phyloP scores from a whole-genome alignment of 1,284 basidiomycete species.

The Vanrija humicola region DNA sequence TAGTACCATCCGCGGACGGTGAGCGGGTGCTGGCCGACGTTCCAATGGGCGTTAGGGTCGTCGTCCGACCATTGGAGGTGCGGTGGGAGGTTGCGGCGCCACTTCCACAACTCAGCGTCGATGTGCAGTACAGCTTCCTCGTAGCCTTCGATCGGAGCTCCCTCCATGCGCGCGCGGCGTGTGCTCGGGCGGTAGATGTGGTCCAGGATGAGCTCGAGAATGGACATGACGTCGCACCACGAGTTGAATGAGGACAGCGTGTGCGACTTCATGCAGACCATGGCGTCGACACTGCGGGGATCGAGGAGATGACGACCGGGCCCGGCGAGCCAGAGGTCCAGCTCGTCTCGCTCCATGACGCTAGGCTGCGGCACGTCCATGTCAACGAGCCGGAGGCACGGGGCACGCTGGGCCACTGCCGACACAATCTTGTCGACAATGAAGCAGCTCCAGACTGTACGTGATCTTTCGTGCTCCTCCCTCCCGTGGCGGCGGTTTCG shows the following conservation, averaged over 20 bases:
- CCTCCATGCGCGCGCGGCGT: slow-evolving; percentile 18
- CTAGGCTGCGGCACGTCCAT: slow-evolving; percentile 13
- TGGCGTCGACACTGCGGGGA: slow-evolving; percentile 4
- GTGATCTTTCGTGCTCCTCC: slow-evolving; percentile 7
- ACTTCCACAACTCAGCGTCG: slow-evolving; percentile 13
- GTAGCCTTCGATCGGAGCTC: slow-evolving; percentile 15
- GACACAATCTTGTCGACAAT: slow-evolving; percentile 18
- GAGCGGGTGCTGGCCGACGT: slow-evolving; percentile 12
- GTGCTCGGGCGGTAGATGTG: slow-evolving; percentile 17
- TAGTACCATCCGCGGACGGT: slow-evolving; percentile 18
- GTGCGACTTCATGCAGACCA: slow-evolving; percentile 17
- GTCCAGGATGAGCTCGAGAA: slow-evolving; percentile 15
- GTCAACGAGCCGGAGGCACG: slow-evolving; percentile 7
- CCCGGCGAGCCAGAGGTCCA: slow-evolving; percentile 18
- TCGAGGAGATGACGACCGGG: slow-evolving; percentile 7
- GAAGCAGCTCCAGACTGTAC: slow-evolving; percentile 14
- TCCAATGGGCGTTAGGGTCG: slow-evolving; percentile 7
- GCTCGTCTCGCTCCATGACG: slow-evolving; percentile 19
- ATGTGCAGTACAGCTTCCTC: slow-evolving; percentile 15
- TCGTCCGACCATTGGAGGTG: slow-evolving; percentile 19
- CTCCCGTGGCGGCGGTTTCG: background rate
- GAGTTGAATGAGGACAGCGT: slow-evolving; percentile 11
- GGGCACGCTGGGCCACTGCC: slow-evolving; percentile 8
- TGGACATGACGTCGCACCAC: slow-evolving; percentile 17
- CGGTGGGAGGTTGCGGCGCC: slow-evolving; percentile 9